Evolutionary conservation across 768 basidiomycete species (phyloP), one percentile per base, ranked within the genome.

Genomic region (Fomitopsis pulvina): DNA sequence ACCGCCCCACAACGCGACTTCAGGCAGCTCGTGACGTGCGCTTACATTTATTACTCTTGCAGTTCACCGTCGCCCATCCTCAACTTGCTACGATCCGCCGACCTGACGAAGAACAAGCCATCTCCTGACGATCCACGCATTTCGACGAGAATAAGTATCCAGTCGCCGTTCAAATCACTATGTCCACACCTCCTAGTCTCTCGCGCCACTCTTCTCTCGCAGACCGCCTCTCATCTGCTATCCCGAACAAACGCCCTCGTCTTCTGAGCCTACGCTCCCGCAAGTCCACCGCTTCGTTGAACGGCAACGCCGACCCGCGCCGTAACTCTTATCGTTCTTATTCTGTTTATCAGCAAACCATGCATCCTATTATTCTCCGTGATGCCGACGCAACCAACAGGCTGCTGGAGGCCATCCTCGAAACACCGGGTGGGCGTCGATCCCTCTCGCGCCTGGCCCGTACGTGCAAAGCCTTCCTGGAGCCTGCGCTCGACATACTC

Each of bases 391-490:
- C 77, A 14, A 73, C 80, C 29, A 72, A 63, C 58, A 75, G 68
- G 58, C 60, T 80, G 50, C 64, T 80, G 29, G 78, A 80, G 58
- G 67, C 68, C 48, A 73, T 80, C 55, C 65, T 73, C 52, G 78
- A 80, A 43, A 65, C 78, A 7, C 79, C 85, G 4, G 78, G 74
- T 55, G 87, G 87, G 30, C 79, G 75, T 54, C 81, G 85, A 42
- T 73, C 79, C 39, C 66, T 89, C 51, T 82, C 85, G 44, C 74
- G 87, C 60, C 70, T 90, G 57, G 79, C 87, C 42, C 75, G 87
- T 47, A 87, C 87, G 41, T 88, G 87, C 67, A 79, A 75, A 54
- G 78, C 81, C n/a, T 70, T 87, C 63, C 79, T 74, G 56, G 85
- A 84, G 56, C 85, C 85, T 12, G 79, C 81, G n/a, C 61, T 89